These are phyloP conservation scores for Metschnikowia aberdeeniae DNA, from an alignment of 805 yeast genomes.

Conservation along the genomic window DNA sequence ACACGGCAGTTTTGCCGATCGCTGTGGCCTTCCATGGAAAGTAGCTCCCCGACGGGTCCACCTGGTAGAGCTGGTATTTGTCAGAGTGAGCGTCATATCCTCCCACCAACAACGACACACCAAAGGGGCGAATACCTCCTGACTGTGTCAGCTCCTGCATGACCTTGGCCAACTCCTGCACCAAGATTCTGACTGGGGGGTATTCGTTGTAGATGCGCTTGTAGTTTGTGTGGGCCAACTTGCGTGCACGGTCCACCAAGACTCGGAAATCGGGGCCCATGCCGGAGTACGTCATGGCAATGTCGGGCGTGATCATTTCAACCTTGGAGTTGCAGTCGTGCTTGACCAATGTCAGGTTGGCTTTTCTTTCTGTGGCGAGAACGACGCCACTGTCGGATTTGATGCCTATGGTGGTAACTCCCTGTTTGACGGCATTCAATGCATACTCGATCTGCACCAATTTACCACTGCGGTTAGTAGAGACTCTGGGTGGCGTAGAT, in stretches of 20 bases:
- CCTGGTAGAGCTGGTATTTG: constrained; percentile 79
- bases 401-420: constrained; percentile 94
- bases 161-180: constrained; percentile 89
- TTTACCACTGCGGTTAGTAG: constrained; percentile 68
- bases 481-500: constrained; percentile 26
- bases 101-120: constrained; percentile 90
- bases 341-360: constrained; percentile 72
- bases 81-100: constrained; percentile 81
- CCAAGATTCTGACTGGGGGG: constrained; percentile 93
- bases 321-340: constrained; percentile 74
- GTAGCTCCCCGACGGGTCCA: constrained; percentile 96
- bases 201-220: constrained; percentile 93
- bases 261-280: constrained; percentile 99
- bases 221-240: constrained; percentile 87
- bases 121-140: constrained; percentile 99
- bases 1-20: constrained; percentile 90
- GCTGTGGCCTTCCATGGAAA: constrained; percentile 99
- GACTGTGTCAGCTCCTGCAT: constrained; percentile 99
- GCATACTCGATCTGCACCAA: constrained; percentile 98
- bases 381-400: constrained; percentile 93
- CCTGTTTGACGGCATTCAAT: constrained; percentile 93
- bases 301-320: constrained; percentile 83
- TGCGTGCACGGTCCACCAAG: constrained; percentile 88
- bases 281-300: constrained; percentile 95
- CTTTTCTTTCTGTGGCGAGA: constrained; percentile 92